A percentile compares a stretch with the other conserved stretches of the same genome.
These are phyloP conservation scores for Luzula sylvatica DNA, from an alignment of 176 grass and related monocot genomes.

Conservation along the genomic window DNA sequence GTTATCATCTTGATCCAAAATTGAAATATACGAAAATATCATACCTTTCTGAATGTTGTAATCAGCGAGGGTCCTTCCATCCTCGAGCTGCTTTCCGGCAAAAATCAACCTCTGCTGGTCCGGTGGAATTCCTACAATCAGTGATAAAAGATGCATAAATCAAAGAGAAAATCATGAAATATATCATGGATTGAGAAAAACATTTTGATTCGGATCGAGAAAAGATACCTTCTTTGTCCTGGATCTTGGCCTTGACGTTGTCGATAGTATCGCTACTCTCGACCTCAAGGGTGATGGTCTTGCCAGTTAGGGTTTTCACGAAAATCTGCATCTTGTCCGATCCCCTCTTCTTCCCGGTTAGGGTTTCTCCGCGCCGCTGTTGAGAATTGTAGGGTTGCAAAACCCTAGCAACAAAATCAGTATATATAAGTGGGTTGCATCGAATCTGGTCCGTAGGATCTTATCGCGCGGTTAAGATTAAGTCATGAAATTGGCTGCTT, in stretches of 20 bases:
- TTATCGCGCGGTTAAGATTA: too few species aligned
- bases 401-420: constrained; percentile 5
- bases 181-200: not conserved
- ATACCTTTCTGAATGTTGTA: constrained; percentile 93
- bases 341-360: not conserved
- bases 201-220: too few species aligned
- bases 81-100: constrained; percentile 90
- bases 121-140: constrained; percentile 53
- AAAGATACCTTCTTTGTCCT: constrained; percentile 78
- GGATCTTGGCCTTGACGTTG: constrained; percentile 99
- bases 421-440: not conserved
- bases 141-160: not conserved
- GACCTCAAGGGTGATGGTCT: constrained; percentile 96
- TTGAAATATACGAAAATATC: not conserved
- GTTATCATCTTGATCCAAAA: not conserved
- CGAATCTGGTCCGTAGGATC: too few species aligned
- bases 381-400: not conserved
- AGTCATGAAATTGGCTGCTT: too few species aligned
- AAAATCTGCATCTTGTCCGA: constrained; percentile 90
- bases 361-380: not conserved
- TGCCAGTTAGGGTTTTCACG: constrained; percentile 93
- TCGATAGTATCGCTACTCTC: constrained; percentile 97
- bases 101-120: constrained; percentile 96
- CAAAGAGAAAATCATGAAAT: not conserved
- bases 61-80: constrained; percentile 76